Conservation (phyloP, 345 rosid genomes). For the Crucihimalaya himalaica region DNA sequence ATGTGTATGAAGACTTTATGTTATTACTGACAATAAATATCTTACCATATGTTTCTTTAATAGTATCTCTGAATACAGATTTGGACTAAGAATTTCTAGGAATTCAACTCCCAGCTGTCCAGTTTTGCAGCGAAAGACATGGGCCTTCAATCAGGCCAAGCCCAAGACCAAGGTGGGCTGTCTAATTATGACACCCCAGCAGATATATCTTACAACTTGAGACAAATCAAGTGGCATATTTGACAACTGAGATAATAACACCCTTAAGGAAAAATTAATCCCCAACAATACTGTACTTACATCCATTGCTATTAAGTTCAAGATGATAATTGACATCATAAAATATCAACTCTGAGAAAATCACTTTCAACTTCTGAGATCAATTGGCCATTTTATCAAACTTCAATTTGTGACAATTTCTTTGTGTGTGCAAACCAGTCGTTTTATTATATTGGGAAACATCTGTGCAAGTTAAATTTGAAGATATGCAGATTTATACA, state of each 20-base stretch:
- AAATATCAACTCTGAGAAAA: not conserved
- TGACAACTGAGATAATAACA: not conserved
- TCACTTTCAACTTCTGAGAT: not conserved
- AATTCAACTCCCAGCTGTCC: not conserved
- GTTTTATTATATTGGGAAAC: not conserved
- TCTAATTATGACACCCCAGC: not conserved
- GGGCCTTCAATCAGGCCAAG: conserved; percentile 14
- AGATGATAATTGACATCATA: not conserved
- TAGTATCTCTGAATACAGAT: not conserved
- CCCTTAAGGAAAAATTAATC: not conserved
- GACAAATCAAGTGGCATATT: conserved; percentile 12
- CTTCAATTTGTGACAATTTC: not conserved
- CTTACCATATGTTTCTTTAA: not conserved
- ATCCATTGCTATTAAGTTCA: not conserved
- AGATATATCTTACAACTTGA: not conserved
- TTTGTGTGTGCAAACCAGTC: not conserved
- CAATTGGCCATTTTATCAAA: not conserved
- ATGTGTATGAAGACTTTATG: not conserved
- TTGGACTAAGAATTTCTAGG: not conserved
- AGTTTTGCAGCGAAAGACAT: not conserved
- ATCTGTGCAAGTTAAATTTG: not conserved
- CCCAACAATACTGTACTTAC: not conserved
- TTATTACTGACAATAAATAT: not conserved
- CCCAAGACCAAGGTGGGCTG: conserved; percentile 19
- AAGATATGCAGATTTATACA: not conserved